phyloP scores from a whole-genome alignment of 164 flowering plant species.

The Vitis riparia region DNA sequence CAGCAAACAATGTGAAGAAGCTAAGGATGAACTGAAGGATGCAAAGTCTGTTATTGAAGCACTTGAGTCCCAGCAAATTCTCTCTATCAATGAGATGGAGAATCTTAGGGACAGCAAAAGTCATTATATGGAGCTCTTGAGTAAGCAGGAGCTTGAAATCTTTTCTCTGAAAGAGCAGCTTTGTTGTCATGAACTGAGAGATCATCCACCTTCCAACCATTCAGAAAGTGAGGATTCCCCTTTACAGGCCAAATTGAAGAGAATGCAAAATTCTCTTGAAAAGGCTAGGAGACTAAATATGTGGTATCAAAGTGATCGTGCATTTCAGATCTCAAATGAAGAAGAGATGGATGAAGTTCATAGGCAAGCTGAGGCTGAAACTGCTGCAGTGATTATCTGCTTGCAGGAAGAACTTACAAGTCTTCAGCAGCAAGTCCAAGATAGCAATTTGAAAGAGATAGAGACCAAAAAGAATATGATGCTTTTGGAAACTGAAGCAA shows the following conservation, averaged over 20 bases:
- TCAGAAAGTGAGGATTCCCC: conserved; percentile 37
- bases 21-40: conserved; percentile 44
- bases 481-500: conserved; percentile 42
- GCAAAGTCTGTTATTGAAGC: conserved; percentile 81
- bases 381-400: conserved; percentile 93
- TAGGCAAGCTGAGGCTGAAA: conserved; percentile 91
- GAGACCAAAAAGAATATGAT: conserved; percentile 38
- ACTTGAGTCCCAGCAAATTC: conserved; percentile 79
- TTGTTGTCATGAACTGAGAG: conserved; percentile 30
- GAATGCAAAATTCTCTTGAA: conserved; percentile 89
- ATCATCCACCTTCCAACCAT: conserved; percentile 23
- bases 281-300: conserved; percentile 67
- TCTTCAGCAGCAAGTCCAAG: conserved; percentile 76
- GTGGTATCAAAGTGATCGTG: conserved; percentile 67
- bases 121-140: conserved; percentile 41
- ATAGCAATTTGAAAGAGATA: conserved; percentile 47
- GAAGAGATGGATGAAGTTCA: conserved; percentile 83
- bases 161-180: conserved; percentile 44
- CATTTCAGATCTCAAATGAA: conserved; percentile 54
- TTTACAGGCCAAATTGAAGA: conserved; percentile 59
- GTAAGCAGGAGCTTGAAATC: conserved; percentile 56
- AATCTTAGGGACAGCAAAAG: conserved; percentile 44
- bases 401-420: conserved; percentile 79
- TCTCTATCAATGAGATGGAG: conserved; percentile 71
- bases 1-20: conserved; percentile 41